Evolutionary conservation across 306 rosid species (phyloP).

Genomic region (Cercis canadensis): DNA sequence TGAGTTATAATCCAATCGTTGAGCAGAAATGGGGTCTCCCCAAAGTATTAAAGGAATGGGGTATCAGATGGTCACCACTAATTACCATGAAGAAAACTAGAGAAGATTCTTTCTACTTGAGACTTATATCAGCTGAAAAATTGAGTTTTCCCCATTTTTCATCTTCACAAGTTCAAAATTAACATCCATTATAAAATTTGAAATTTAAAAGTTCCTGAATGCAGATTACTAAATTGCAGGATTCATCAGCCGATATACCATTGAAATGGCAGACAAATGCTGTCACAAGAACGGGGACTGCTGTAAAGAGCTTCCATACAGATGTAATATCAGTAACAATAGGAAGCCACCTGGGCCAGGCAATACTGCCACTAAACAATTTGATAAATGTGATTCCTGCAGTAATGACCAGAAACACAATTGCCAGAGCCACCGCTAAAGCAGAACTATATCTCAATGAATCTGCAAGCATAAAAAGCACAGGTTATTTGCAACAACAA

Average conservation of each 20-base stretch:
- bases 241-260: conserved; percentile 45
- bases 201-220: background rate
- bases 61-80: background rate
- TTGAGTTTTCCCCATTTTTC: background rate
- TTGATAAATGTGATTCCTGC: conserved; percentile 66
- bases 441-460: conserved; percentile 66
- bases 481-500: conserved; percentile 11
- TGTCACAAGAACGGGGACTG: conserved; percentile 74
- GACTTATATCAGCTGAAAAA: background rate
- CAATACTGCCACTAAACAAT: conserved; percentile 54
- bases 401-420: conserved; percentile 65
- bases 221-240: conserved; percentile 14
- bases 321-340: conserved; percentile 53
- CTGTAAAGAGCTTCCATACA: conserved; percentile 70
- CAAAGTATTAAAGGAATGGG: background rate
- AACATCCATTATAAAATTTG: background rate
- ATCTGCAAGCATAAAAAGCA: conserved; percentile 55
- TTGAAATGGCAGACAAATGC: conserved; percentile 79
- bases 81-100: background rate
- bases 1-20: background rate
- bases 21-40: conserved; percentile 18
- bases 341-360: conserved; percentile 66
- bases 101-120: conserved; percentile 7
- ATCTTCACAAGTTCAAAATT: background rate
- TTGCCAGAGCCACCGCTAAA: conserved; percentile 69